Base-by-base conservation (phyloP, 768 basidiomycete genomes). In the Leucocoprinus birnbaumii region DNA sequence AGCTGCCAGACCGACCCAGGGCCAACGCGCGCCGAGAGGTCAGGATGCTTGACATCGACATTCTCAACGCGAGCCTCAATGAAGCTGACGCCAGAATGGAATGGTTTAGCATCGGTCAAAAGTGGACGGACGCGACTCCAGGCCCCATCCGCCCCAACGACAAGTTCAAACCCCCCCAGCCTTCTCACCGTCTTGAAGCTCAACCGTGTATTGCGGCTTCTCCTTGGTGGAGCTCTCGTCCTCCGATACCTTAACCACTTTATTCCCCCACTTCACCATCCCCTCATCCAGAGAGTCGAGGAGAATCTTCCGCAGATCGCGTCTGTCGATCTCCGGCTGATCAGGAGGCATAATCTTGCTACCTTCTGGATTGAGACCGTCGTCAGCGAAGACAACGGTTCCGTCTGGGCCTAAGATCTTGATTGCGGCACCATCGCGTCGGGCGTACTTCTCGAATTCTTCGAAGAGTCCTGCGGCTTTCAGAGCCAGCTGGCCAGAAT, bases 121-220 rank as follows among this genome's bases (percentile, higher is more conserved):
- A 73, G 59, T 3, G 64, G 59, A 14, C 76, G 72, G 6, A 72
- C 63, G 51, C 65, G 66, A 14, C 72, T 74, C 68, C 73, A 73
- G 3, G 75, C 66, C 4, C 77, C 75, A 35, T 66, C 66, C n/a
- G 66, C 66, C 31, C 66, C 66, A 8, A 68, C 56, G 13, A 68
- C 55, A 31, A 68, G 55, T 31, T 66, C 62, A 42, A 60, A 66
- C 18, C 53, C 58, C 9, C 24, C 18, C 16, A 53, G 58, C 5
- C n/a, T 46, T 22, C 3, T 35, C 57, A n/a, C 56, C 59, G 26
- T 65, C 56, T 9, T 47, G 16, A 31, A 59, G 58, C 8, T 55
- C 27, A 5, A 62, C 45, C 16, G 45, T 49, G 48, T 61, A 63
- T 19, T 54, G 56, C 37, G 57, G 48, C 7, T 38, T 27, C 10